A percentile compares a stretch with the other conserved stretches of the same genome.
These are phyloP conservation scores for Aplosporella prunicola DNA, from an alignment of 2,329 filamentous ascomycete genomes.

Conservation along the genomic window DNA sequence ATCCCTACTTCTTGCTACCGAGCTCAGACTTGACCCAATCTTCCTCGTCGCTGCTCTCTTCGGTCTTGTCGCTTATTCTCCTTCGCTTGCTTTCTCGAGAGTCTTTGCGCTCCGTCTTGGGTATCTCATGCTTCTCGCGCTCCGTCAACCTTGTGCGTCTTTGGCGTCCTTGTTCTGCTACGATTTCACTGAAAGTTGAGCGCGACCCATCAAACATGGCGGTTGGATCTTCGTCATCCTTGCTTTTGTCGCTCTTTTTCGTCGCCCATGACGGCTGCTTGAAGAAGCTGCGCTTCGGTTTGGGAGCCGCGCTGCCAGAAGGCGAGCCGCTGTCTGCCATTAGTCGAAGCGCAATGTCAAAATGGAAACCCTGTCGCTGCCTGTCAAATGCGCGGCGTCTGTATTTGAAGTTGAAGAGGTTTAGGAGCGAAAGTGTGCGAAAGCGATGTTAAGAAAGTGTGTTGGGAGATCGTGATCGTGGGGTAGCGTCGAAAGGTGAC, in stretches of 20 bases:
- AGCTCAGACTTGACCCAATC: not conserved
- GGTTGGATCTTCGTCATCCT: constrained; percentile 15
- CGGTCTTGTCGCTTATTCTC: constrained; percentile 18
- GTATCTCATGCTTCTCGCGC: constrained; percentile 17
- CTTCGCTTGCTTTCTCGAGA: constrained; percentile 22
- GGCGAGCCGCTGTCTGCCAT: constrained; percentile 8
- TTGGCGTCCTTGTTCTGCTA: constrained; percentile 29
- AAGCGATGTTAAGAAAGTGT: not conserved
- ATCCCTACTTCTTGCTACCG: not conserved
- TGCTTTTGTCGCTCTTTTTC: constrained; percentile 13
- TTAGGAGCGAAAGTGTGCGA: no score
- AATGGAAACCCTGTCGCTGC: no score
- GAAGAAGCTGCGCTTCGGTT: constrained; percentile 42
- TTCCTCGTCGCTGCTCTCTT: constrained; percentile 4
- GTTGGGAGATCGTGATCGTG: no score
- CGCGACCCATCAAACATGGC: constrained; percentile 37
- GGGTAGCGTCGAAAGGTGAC: not conserved
- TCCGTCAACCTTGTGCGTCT: constrained; percentile 17
- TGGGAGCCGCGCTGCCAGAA: constrained; percentile 18
- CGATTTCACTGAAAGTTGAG: constrained; percentile 27
- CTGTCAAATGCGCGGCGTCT: no score
- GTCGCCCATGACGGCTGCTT: constrained; percentile 44
- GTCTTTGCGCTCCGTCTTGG: constrained; percentile 17
- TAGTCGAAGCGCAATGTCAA: no score
- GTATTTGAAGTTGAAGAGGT: no score